These are phyloP conservation scores for Claviceps sp. DNA, from an alignment of 2,329 filamentous ascomycete species.

Conservation along the genomic window DNA sequence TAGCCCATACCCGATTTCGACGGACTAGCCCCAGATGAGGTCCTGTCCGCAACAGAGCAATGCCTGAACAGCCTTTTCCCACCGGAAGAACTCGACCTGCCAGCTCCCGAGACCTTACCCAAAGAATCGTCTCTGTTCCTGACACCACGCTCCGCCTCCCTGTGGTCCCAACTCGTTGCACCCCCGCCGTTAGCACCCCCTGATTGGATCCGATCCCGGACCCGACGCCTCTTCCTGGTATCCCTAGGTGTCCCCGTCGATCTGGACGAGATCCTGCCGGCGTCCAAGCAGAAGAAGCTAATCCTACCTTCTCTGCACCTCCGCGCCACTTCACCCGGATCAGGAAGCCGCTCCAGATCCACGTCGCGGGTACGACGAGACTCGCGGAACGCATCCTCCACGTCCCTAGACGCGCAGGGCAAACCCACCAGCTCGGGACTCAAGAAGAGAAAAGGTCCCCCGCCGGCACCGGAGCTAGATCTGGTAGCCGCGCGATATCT, in stretches of 20 bases:
- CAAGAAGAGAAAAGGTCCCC: constrained; percentile 41
- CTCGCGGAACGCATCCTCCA: constrained; percentile 40
- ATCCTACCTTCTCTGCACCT: constrained; percentile 82
- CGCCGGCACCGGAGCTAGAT: constrained; percentile 63
- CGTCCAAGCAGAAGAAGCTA: constrained; percentile 96
- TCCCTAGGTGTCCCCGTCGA: constrained; percentile 93
- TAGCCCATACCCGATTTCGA: constrained; percentile 58
- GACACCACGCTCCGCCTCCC: constrained; percentile 72
- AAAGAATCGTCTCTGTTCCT: constrained; percentile 57
- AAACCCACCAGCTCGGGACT: constrained; percentile 26
- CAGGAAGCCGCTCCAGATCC: constrained; percentile 40
- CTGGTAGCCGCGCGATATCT: constrained; percentile 64
- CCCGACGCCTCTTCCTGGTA: constrained; percentile 86
- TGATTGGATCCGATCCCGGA: constrained; percentile 94
- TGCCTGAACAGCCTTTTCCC: constrained; percentile 57
- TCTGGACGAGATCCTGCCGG: constrained; percentile 90
- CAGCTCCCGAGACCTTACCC: constrained; percentile 34
- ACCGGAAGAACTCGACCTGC: constrained; percentile 37
- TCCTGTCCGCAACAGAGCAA: constrained; percentile 46
- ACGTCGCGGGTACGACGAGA: constrained; percentile 31
- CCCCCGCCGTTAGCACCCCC: constrained; percentile 89
- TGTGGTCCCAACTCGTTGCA: constrained; percentile 94
- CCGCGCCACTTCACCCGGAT: constrained; percentile 38
- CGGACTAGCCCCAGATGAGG: constrained; percentile 44
- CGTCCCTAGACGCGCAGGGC: constrained; percentile 46